Percentiles rank a stretch among this genome's conserved stretches.
Evolutionary conservation across 352 stramenopile species (phyloP).

Genomic region (Globisporangium paroecandrum): DNA sequence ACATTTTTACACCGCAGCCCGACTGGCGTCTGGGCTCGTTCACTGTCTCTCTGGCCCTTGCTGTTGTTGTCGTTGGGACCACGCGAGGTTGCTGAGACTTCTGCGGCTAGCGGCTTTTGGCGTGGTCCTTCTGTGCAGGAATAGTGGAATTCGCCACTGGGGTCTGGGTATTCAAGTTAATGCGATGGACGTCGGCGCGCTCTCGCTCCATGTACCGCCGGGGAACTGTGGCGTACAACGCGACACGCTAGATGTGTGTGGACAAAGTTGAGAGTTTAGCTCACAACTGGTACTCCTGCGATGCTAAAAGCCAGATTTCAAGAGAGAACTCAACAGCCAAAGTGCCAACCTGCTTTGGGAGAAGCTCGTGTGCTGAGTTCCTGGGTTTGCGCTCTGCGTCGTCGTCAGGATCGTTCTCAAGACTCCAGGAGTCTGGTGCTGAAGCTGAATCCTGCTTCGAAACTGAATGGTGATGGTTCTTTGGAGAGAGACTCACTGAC

Average conservation of each 20-base stretch:
- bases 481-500: slow-evolving; percentile 2
- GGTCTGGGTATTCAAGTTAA: background rate
- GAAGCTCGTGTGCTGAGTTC: slow-evolving; percentile 11
- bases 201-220: slow-evolving; percentile 63
- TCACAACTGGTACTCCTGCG: too few species aligned
- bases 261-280: background rate
- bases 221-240: slow-evolving; percentile 47
- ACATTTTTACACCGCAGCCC: slow-evolving; percentile 22
- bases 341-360: slow-evolving; percentile 12
- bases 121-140: too few species aligned
- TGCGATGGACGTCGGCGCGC: slow-evolving; percentile 24
- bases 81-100: background rate
- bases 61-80: background rate
- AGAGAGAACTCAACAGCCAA: slow-evolving; percentile 16
- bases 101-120: background rate
- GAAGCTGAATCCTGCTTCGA: background rate
- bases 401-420: background rate
- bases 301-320: too few species aligned
- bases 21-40: background rate
- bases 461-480: background rate
- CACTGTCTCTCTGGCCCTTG: background rate
- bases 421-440: slow-evolving; percentile 5
- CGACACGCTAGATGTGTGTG: slow-evolving; percentile 28
- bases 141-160: background rate
- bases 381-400: background rate